Evolutionary conservation across 768 basidiomycete genomes (phyloP), one percentile per base, ranked within the genome.

Genomic region (Kockovaella imperatae): DNA sequence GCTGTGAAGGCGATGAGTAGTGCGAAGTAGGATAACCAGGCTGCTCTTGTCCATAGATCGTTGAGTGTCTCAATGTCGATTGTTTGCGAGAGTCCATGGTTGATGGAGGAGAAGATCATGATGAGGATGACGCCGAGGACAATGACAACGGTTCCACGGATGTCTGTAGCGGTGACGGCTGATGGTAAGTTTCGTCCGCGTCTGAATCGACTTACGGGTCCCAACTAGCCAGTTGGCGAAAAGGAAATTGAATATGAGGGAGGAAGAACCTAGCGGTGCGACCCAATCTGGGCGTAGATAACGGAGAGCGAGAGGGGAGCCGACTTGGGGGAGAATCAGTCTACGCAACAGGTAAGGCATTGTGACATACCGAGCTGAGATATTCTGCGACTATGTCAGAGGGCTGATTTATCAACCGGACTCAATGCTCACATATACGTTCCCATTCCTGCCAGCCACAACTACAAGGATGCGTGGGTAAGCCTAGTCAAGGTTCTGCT

Each of bases 161-260:
- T 64, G 42, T 71, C 69, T 17, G 62, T 57, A 7, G 56, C 45
- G 1, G 69, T 67, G 28, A 71, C 67, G 10, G 67, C 69, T 64
- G 45, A 20, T 15, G 34, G 6, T 38, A 8, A 38, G 10, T 10
- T 13, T 20, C n/a, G 44, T 23, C n/a, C 39, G 32, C 21, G 24
- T 13, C 21, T 3, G 14, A 20, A 10, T 25, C 5, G 20, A 62
- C 68, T 57, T 34, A 67, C 68, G 68, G 18, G 68, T 68, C 6
- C 69, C 69, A 35, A 71, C 67, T 23, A 71, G 57, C 63, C 65
- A 63, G 20, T 60, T 80, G 30, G 93, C 93, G 68, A 95, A 93
- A 30, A 95, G 76, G 67, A 95, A 91, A 70, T 97, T 97, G 76
- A 97, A 96, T 47, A 97, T 81, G 53, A 97, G 80, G 11, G 88